A percentile compares a stretch with the other conserved stretches of the same genome.
Conservation (phyloP, 2,329 filamentous ascomycete species). For the Domatiomyces globalis region DNA sequence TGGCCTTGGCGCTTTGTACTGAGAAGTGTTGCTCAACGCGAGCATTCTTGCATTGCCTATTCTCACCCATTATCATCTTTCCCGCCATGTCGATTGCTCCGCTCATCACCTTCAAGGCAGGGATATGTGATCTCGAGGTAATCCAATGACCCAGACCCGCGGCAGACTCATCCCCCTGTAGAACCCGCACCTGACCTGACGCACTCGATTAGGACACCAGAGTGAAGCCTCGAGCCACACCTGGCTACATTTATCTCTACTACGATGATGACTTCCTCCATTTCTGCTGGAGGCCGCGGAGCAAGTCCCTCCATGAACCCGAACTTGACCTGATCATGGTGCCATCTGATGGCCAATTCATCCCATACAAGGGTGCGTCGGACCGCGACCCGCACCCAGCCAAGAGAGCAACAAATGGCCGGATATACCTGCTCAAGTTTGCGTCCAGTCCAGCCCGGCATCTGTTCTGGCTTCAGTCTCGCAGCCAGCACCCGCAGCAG, state of each 20-base stretch:
- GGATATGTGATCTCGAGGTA: constrained; percentile 73
- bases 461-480: constrained; percentile 93
- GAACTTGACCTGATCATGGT: constrained; percentile 90
- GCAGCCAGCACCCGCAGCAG: constrained; percentile 57
- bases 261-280: constrained; percentile 87
- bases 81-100: constrained; percentile 63
- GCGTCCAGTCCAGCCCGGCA: constrained; percentile 78
- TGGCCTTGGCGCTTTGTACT: neutral
- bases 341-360: constrained; percentile 73
- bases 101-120: constrained; percentile 92
- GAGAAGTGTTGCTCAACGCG: neutral
- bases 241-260: constrained; percentile 86
- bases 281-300: constrained; percentile 90
- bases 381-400: constrained; percentile 45
- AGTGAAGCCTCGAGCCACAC: constrained; percentile 56
- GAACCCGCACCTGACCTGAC: neutral
- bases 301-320: constrained; percentile 53
- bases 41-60: constrained; percentile 2
- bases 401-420: constrained; percentile 59
- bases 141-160: constrained; percentile 21
- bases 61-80: constrained; percentile 7
- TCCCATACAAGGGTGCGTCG: constrained; percentile 55
- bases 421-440: constrained; percentile 89
- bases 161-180: neutral
- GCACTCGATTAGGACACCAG: constrained; percentile 30